phyloP scores from a whole-genome alignment of 2,329 filamentous ascomycete genomes.

The Lachnellula subtilissima region DNA sequence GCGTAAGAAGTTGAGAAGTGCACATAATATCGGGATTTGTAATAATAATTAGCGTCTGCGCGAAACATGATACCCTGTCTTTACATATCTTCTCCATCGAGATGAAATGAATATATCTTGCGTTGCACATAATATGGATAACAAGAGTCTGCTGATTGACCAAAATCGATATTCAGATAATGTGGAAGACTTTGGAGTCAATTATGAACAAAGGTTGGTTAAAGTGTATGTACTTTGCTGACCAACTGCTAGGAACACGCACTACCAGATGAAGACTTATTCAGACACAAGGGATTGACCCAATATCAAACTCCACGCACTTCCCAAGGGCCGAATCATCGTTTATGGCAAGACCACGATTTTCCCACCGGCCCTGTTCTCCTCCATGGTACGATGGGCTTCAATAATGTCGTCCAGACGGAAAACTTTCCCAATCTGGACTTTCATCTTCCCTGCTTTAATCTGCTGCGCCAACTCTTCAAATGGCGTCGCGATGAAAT shows the following conservation, averaged over 20 bases:
- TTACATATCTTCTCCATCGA: neutral
- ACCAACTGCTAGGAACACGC: too few species aligned
- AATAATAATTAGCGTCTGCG: neutral
- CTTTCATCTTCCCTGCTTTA: slow-evolving; percentile 35
- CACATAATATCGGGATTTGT: neutral
- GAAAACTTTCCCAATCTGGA: slow-evolving; percentile 40
- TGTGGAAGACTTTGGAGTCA: too few species aligned
- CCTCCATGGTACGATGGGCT: slow-evolving; percentile 42
- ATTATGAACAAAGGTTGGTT: neutral
- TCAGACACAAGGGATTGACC: too few species aligned
- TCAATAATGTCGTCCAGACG: slow-evolving; percentile 41
- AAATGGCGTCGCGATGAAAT: slow-evolving; percentile 40
- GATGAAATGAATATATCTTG: neutral
- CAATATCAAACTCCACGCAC: too few species aligned
- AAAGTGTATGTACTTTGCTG: neutral
- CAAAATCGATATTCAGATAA: neutral
- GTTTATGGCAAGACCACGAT: slow-evolving; percentile 36
- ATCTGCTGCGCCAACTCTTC: slow-evolving; percentile 36
- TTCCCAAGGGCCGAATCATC: too few species aligned
- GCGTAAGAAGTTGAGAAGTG: slow-evolving; percentile 24
- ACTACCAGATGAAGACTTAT: too few species aligned
- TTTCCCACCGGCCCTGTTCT: slow-evolving; percentile 40
- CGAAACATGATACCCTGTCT: neutral
- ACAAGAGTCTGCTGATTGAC: neutral
- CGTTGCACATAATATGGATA: neutral